phyloP scores from a whole-genome alignment of 495 filamentous ascomycete species.

The Lindgomyces ingoldianus region DNA sequence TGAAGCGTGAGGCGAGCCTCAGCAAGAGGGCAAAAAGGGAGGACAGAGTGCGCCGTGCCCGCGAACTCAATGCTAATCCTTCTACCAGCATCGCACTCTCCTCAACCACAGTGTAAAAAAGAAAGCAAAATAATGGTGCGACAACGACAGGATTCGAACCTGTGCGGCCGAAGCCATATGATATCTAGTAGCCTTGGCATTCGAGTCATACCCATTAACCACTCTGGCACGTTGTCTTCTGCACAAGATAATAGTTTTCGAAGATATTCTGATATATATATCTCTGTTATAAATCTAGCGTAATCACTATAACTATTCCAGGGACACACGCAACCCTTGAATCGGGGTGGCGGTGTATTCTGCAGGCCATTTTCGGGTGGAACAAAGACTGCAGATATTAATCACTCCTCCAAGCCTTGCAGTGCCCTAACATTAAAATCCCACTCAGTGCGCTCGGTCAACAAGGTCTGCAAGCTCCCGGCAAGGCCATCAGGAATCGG shows the following conservation, averaged over 20 bases:
- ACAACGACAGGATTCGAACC: constrained; percentile 41
- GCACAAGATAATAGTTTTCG: background rate
- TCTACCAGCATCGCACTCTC: no score
- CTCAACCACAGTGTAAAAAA: no score
- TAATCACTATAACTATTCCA: background rate
- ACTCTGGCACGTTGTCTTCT: constrained; percentile 51
- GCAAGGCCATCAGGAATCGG: background rate
- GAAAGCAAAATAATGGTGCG: background rate
- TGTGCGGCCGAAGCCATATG: constrained; percentile 56
- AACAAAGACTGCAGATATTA: no score
- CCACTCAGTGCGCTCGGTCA: background rate
- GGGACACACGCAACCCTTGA: background rate
- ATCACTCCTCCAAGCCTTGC: no score
- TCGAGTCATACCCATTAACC: constrained; percentile 57
- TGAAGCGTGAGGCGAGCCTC: no score
- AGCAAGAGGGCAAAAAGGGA: no score
- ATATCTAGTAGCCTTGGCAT: constrained; percentile 42
- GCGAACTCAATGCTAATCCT: no score
- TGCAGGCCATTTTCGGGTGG: background rate
- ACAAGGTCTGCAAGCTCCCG: no score
- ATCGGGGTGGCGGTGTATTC: background rate
- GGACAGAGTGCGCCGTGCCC: no score
- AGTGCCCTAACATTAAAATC: no score
- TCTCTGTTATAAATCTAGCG: background rate
- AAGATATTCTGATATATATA: constrained; percentile 1